Conservation (phyloP, 371 early-diverging fungal genomes). For the Sporodiniella umbellata region DNA sequence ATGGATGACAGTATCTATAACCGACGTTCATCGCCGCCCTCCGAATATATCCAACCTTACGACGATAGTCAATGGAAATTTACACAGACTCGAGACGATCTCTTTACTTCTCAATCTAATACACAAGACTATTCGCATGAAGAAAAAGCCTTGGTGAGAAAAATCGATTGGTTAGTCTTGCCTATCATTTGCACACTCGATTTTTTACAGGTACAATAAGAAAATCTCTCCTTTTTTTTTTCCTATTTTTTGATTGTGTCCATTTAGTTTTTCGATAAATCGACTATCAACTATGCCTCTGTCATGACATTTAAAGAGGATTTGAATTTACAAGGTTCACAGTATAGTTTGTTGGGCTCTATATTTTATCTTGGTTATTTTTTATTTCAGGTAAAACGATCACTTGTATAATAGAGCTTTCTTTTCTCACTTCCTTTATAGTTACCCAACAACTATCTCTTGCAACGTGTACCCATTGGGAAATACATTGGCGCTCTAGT, state of each 20-base stretch:
- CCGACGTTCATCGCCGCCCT: background rate
- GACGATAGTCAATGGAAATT: slow-evolving; percentile 16
- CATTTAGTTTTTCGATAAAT: slow-evolving; percentile 20
- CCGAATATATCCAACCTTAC: background rate
- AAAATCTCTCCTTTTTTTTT: too few species aligned
- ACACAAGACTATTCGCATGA: slow-evolving; percentile 24
- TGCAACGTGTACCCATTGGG: slow-evolving; percentile 29
- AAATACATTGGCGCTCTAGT: slow-evolving; percentile 30
- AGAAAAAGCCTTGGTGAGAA: slow-evolving; percentile 34
- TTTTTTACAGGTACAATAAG: slow-evolving; percentile 42
- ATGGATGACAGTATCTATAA: background rate
- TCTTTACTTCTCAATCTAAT: slow-evolving; percentile 7
- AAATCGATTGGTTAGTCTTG: slow-evolving; percentile 31
- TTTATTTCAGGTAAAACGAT: slow-evolving; percentile 23
- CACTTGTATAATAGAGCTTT: background rate
- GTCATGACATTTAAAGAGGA: slow-evolving; percentile 13
- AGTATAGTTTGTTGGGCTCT: slow-evolving; percentile 19
- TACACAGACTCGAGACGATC: slow-evolving; percentile 19
- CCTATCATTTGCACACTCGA: slow-evolving; percentile 36
- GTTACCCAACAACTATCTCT: slow-evolving; percentile 36
- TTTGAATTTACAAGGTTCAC: slow-evolving; percentile 6
- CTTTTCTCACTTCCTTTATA: slow-evolving; percentile 2
- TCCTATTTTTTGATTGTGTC: background rate
- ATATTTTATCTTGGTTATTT: slow-evolving; percentile 32
- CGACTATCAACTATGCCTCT: slow-evolving; percentile 20